These are phyloP conservation scores for Linum lewisii DNA, from an alignment of 345 rosid species.

Conservation along the genomic window DNA sequence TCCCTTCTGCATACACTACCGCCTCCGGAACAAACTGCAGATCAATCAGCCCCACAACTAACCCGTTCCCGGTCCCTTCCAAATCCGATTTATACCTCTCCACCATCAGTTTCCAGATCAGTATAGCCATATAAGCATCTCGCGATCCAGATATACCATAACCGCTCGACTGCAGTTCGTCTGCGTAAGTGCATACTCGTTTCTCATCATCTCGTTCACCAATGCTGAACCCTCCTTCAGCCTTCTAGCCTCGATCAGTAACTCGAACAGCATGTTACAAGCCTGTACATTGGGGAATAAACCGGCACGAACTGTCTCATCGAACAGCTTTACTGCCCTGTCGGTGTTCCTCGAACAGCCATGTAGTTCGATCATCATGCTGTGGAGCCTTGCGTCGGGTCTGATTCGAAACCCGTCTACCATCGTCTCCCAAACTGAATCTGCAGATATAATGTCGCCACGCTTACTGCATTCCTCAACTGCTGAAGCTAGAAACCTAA, in stretches of 20 bases:
- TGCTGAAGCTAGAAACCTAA: constrained; percentile 29
- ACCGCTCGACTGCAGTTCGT: constrained; percentile 33
- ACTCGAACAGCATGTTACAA: constrained; percentile 37
- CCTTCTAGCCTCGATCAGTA: constrained; percentile 29
- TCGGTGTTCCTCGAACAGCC: constrained; percentile 24
- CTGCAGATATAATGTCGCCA: constrained; percentile 27
- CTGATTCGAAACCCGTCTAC: constrained; percentile 22
- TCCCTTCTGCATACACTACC: constrained; percentile 43
- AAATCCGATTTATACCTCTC: constrained; percentile 33
- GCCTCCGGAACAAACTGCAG: constrained; percentile 45
- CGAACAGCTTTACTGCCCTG: constrained; percentile 31
- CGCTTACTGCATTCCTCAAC: constrained; percentile 25
- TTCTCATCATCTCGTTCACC: constrained; percentile 48
- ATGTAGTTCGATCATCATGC: constrained; percentile 36
- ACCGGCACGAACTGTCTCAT: constrained; percentile 43
- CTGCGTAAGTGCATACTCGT: constrained; percentile 29
- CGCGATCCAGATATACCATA: constrained; percentile 23
- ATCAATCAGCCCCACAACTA: constrained; percentile 38
- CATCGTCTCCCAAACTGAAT: constrained; percentile 38
- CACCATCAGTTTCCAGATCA: constrained; percentile 47
- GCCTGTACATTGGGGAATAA: constrained; percentile 38
- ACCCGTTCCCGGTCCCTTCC: constrained; percentile 41
- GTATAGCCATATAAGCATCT: constrained; percentile 36
- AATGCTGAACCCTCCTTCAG: constrained; percentile 30
- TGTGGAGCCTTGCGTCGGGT: constrained; percentile 40